Evolutionary conservation across 129 eudicot genomes (phyloP).

Genomic region (Logfia minima): DNA sequence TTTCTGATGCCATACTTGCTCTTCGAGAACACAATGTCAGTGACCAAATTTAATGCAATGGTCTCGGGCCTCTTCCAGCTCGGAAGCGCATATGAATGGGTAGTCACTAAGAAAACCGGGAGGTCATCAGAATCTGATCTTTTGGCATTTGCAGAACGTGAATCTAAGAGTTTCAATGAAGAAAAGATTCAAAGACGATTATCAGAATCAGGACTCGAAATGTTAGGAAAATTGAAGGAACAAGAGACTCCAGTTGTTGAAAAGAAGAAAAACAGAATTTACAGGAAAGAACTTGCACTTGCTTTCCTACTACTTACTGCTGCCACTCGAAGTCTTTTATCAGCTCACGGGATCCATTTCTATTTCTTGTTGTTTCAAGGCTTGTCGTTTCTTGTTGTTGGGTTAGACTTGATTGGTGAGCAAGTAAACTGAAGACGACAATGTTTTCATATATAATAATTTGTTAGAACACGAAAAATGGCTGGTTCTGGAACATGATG

Average conservation of each 20-base stretch:
- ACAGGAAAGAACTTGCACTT: constrained; percentile 75
- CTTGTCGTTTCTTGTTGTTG: constrained; percentile 74
- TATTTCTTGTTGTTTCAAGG: constrained; percentile 92
- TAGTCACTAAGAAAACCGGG: constrained; percentile 89
- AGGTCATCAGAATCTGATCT: constrained; percentile 85
- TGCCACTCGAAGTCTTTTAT: constrained; percentile 81
- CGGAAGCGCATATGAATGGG: constrained; percentile 95
- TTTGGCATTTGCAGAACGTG: constrained; percentile 68
- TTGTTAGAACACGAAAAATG: background rate
- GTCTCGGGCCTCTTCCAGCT: constrained; percentile 88
- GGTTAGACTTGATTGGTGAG: constrained; percentile 87
- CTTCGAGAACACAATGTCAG: constrained; percentile 98
- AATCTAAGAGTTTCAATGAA: constrained; percentile 51
- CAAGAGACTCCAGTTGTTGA: constrained; percentile 32
- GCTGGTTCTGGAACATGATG: constrained; percentile 4
- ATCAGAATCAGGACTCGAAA: constrained; percentile 85
- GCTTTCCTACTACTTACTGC: constrained; percentile 87
- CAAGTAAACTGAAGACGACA: constrained; percentile 42
- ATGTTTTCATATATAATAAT: background rate
- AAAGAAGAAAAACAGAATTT: constrained; percentile 64
- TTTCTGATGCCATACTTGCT: constrained; percentile 83
- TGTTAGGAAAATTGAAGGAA: constrained; percentile 68
- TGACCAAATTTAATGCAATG: constrained; percentile 89
- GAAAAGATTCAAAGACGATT: constrained; percentile 75
- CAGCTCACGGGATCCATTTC: constrained; percentile 92